These are phyloP conservation scores for Sporisorium sorghi DNA, from an alignment of 1,284 basidiomycete genomes.

Conservation along the genomic window DNA sequence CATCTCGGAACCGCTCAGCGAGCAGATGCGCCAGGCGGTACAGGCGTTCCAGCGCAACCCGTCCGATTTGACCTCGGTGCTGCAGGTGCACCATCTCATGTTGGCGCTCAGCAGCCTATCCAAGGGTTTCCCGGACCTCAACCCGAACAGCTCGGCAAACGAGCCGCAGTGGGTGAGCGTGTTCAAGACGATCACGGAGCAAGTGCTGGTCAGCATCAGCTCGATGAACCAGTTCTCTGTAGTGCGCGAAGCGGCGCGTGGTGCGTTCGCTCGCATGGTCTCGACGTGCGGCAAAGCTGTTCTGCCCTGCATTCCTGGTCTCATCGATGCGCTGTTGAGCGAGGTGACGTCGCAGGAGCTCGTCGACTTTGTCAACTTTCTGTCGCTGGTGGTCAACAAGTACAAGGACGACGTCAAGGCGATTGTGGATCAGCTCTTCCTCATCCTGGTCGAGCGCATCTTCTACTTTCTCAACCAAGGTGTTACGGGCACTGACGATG, in stretches of 20 bases:
- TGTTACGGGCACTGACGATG: conserved; percentile 89
- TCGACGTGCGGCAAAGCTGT: conserved; percentile 87
- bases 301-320: conserved; percentile 78
- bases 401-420: conserved; percentile 86
- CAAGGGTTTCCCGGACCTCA: conserved; percentile 86
- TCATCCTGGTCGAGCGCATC: conserved; percentile 86
- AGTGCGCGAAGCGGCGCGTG: conserved; percentile 88
- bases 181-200: conserved; percentile 88
- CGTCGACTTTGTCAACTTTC: conserved; percentile 94
- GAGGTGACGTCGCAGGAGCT: conserved; percentile 93
- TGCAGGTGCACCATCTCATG: conserved; percentile 93
- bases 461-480: conserved; percentile 84
- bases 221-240: conserved; percentile 87
- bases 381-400: conserved; percentile 88
- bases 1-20: conserved; percentile 83
- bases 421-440: conserved; percentile 89
- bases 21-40: conserved; percentile 79
- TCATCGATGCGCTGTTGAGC: conserved; percentile 88
- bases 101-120: conserved; percentile 94
- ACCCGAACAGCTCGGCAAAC: conserved; percentile 71
- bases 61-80: conserved; percentile 78
- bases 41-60: conserved; percentile 70
- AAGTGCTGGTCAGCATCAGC: conserved; percentile 86
- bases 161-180: conserved; percentile 81
- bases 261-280: conserved; percentile 88